Base-by-base conservation (phyloP, 805 yeast species). In the Lachancea meyersii region DNA sequence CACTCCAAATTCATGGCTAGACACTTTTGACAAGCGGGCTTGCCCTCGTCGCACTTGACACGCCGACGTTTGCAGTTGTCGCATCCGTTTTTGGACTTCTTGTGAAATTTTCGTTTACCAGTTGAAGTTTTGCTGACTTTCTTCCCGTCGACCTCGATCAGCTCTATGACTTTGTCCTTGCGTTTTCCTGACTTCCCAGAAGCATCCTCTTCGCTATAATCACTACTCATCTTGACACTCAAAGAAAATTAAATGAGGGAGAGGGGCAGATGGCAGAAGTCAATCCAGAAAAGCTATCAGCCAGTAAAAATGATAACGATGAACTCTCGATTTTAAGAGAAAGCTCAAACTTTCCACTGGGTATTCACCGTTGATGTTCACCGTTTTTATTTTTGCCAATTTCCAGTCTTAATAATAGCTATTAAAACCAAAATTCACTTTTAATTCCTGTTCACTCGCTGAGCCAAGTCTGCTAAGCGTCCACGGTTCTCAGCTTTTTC, bases 41-140 rank as follows among this genome's bases (percentile, higher is more conserved):
- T 82, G 1, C 69, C 68, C 61, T 91, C 97, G 60, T 89, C 97
- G 69, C 97, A 89, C 60, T 89, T 89, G 31, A 91, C 96, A 40
- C 97, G 70, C 53, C 97, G 75, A 49, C 77, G 75, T 58, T 89
- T 89, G 65, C 97, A 89, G 2, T 94, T 85, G 31, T 80, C 75
- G 65, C 97, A 89, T 0, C 97, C 97, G 44, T 78, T 76, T 44
- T 95, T 76, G 27, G 95, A 84, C 63, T 91, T 91, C 46, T 80
- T 84, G 60, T 91, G 97, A 55, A 82, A 91, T 55, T 86, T 83
- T 35, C 97, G 73, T 64, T 87, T 89, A 5, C 84, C 86, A 0
- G 80, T 76, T 0, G 83, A 67, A 1, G 67, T 62, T 45, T 55
- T 64, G 36, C 66, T 63, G 6, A 64, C 71, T 31, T 57, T 63